Evolutionary conservation across 306 rosid genomes (phyloP).

Genomic region (Cucurbita pepo): DNA sequence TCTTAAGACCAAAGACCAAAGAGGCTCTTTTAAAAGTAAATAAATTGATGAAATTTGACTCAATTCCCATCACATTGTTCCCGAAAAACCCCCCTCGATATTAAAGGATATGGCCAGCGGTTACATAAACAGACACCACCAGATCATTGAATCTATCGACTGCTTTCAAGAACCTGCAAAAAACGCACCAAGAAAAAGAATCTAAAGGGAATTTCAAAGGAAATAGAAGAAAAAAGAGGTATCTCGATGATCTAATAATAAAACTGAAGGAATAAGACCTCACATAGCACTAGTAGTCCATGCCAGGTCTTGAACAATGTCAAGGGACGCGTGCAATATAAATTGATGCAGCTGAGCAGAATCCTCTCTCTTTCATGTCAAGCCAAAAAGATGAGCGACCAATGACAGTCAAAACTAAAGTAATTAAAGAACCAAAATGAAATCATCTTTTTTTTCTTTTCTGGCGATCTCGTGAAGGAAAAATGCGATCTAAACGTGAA

Average conservation of each 20-base stretch:
- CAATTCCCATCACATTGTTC: background rate
- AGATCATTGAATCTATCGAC: conserved; percentile 86
- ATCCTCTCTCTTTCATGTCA: conserved; percentile 69
- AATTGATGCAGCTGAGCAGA: conserved; percentile 97
- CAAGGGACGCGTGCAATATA: conserved; percentile 84
- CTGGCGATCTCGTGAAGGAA: background rate
- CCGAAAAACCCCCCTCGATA: background rate
- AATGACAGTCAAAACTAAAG: background rate
- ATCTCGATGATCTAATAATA: background rate
- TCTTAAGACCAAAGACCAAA: too few species aligned
- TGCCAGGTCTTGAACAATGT: conserved; percentile 94
- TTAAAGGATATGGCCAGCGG: conserved; percentile 95
- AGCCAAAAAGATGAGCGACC: conserved; percentile 6
- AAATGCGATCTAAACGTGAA: background rate
- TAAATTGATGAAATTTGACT: background rate
- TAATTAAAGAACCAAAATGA: background rate
- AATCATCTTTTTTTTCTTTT: background rate
- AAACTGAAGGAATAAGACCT: conserved; percentile 9
- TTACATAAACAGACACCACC: conserved; percentile 82
- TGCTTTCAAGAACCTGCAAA: conserved; percentile 86
- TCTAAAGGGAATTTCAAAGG: background rate
- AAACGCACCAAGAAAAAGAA: conserved; percentile 4
- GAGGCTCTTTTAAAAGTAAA: background rate
- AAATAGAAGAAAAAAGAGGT: background rate
- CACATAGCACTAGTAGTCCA: conserved; percentile 99